Base-by-base conservation (phyloP, 2,329 filamentous ascomycete species). In the Colletotrichum falcatum region DNA sequence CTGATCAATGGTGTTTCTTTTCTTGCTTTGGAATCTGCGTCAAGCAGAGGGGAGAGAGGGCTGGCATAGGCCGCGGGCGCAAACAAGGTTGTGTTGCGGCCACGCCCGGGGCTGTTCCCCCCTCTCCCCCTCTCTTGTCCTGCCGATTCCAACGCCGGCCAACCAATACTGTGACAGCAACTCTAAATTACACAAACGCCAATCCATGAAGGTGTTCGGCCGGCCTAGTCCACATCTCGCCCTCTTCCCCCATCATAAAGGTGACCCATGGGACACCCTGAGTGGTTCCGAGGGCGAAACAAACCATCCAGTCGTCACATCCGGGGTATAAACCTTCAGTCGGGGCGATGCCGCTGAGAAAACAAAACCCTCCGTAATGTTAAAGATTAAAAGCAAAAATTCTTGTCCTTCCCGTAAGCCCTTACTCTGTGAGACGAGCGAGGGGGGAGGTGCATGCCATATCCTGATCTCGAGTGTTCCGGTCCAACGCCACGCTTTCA, bases 141-240 rank as follows among this genome's bases (percentile, higher is more conserved):
- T n/a, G 44, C 46, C 33, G 48, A 18, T 42, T 28, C 14, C 54
- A 39, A 26, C 33, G 20, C 28, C 62, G 33, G 58, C 63, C 5
- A 56, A 58, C 56, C 67, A 67, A 48, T 67, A 35, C 46, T 56
- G 44, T 62, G 58, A 58, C 44, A 26, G 23, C 39, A 61, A 66
- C 58, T 70, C 63, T 66, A 70, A 70, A 70, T 35, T 58, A 70
- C 49, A 48, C 44, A 56, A 70, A 70, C 67, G 67, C 63, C 67
- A 39, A 51, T 62, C 56, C 67, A 58, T 70, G 49, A 58, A 67
- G 67, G 63, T 58, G 67, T 66, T 70, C 56, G 58, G 63, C 56
- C 64, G 67, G 66, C 49, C 51, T 51, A n/a, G 26, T 55, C 30
- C 60, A 37, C 30, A 48, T 26, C 39, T 42, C 42, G 33, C 30